Conservation (phyloP, 2,329 filamentous ascomycete genomes). For the Endoconidiophora laricicola region DNA sequence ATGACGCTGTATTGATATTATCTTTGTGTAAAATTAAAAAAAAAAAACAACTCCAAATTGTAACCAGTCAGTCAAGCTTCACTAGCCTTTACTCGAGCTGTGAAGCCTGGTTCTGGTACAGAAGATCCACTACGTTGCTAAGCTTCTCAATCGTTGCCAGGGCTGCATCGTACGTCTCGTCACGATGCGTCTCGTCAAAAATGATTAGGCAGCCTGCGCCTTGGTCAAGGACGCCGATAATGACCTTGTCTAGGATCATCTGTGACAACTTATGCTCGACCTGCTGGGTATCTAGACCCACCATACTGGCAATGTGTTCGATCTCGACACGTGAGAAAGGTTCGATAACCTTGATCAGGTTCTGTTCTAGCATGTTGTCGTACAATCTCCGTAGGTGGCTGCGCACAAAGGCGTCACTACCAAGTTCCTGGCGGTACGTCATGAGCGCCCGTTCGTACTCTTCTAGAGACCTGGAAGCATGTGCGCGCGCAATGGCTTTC, state of each 20-base stretch:
- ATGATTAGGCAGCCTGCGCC: conserved; percentile 95
- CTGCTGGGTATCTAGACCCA: conserved; percentile 86
- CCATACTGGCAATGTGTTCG: conserved; percentile 92
- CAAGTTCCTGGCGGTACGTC: conserved; percentile 82
- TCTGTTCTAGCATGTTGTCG: conserved; percentile 98
- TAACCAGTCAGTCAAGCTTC: no score
- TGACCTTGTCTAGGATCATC: conserved; percentile 99
- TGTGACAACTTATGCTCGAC: conserved; percentile 96
- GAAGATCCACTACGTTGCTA: conserved; percentile 88
- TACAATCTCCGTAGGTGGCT: conserved; percentile 92
- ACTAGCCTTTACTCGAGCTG: conserved; percentile 58
- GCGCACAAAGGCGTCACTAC: conserved; percentile 87
- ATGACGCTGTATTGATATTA: conserved; percentile 9
- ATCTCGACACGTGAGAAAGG: conserved; percentile 96
- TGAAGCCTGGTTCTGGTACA: conserved; percentile 96
- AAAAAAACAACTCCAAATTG: neutral
- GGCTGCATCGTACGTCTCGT: conserved; percentile 87
- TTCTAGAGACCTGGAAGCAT: conserved; percentile 87
- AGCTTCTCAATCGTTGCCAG: conserved; percentile 92
- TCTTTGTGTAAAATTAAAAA: neutral
- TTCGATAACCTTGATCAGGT: conserved; percentile 98
- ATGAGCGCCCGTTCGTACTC: conserved; percentile 91
- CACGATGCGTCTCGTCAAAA: conserved; percentile 84
- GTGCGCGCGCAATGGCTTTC: conserved; percentile 94
- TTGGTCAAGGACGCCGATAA: conserved; percentile 92